Percentiles rank a stretch among this genome's conserved stretches.
Evolutionary conservation across 306 rosid species (phyloP).

Genomic region (Amphicarpaea edgeworthii): DNA sequence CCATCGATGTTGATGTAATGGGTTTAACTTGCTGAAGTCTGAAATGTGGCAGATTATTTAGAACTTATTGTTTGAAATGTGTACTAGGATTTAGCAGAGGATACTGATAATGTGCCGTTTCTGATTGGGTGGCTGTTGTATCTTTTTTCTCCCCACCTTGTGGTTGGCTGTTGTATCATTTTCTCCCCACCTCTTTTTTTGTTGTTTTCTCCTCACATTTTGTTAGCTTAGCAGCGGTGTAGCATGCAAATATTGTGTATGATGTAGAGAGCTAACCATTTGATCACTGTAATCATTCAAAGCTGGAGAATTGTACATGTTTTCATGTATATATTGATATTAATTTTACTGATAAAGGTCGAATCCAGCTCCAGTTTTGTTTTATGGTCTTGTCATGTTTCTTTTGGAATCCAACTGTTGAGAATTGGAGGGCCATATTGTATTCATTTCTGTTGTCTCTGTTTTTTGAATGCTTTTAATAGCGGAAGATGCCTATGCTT

Average conservation of each 20-base stretch:
- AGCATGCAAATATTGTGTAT: conserved; percentile 53
- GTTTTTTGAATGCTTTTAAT: not conserved
- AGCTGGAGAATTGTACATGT: conserved; percentile 60
- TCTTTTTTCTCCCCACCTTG: conserved; percentile 38
- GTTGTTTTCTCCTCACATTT: conserved; percentile 41
- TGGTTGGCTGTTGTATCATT: conserved; percentile 68
- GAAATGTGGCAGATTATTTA: conserved; percentile 67
- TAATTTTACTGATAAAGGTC: conserved; percentile 18
- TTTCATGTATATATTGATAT: conserved; percentile 55
- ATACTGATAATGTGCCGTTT: conserved; percentile 68
- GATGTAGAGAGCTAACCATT: conserved; percentile 73
- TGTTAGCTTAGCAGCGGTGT: conserved; percentile 51
- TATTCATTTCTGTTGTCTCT: not conserved
- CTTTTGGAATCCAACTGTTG: conserved; percentile 1
- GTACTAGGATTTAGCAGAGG: conserved; percentile 82
- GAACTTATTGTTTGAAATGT: conserved; percentile 66
- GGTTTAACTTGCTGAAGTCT: conserved; percentile 73
- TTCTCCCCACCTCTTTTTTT: conserved; percentile 12
- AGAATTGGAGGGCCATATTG: conserved; percentile 13
- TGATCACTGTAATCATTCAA: conserved; percentile 48
- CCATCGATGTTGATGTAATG: conserved; percentile 68
- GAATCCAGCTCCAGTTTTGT: conserved; percentile 42
- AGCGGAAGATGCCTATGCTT: not conserved
- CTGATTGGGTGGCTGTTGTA: conserved; percentile 70
- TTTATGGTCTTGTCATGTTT: conserved; percentile 14